Percentiles rank a stretch among this genome's conserved stretches.
These are phyloP conservation scores for Ceratobasidium sp. DNA, from an alignment of 1,284 basidiomycete species.

Conservation along the genomic window DNA sequence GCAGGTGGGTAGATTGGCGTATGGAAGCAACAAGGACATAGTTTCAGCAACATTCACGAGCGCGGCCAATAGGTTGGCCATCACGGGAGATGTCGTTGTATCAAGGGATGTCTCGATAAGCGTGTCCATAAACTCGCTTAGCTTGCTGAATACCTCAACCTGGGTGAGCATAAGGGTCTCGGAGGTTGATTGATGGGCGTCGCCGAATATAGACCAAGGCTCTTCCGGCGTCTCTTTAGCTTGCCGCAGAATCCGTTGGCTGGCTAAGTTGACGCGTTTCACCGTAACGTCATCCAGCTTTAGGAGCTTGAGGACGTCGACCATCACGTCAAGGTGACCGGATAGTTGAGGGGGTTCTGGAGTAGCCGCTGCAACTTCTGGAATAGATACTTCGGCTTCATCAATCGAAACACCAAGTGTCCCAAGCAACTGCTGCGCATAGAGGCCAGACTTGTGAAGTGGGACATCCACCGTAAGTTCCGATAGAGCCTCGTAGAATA, in stretches of 20 bases:
- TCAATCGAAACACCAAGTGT: slow-evolving; percentile 23
- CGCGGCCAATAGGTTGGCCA: slow-evolving; percentile 9
- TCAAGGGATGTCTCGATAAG: neutral
- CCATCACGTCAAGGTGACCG: slow-evolving; percentile 26
- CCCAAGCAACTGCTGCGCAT: slow-evolving; percentile 37
- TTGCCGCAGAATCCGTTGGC: slow-evolving; percentile 18
- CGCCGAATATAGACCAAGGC: slow-evolving; percentile 17
- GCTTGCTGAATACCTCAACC: slow-evolving; percentile 20
- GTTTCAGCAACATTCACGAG: slow-evolving; percentile 26
- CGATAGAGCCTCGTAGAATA: slow-evolving; percentile 37
- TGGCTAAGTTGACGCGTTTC: slow-evolving; percentile 18
- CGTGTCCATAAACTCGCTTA: slow-evolving; percentile 6
- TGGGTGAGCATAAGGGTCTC: slow-evolving; percentile 23
- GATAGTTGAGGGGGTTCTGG: slow-evolving; percentile 39
- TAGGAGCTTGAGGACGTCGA: neutral
- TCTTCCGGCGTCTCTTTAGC: slow-evolving; percentile 23
- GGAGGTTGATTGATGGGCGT: slow-evolving; percentile 13
- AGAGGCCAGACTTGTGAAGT: slow-evolving; percentile 38
- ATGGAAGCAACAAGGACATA: slow-evolving; percentile 8
- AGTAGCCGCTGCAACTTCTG: slow-evolving; percentile 12
- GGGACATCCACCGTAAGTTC: slow-evolving; percentile 39
- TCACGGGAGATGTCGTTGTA: neutral
- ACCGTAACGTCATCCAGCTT: slow-evolving; percentile 22
- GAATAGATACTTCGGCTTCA: slow-evolving; percentile 3
- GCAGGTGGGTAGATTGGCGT: neutral